Base-by-base conservation (phyloP, 2,329 filamentous ascomycete species). In the Colletotrichum sp. region DNA sequence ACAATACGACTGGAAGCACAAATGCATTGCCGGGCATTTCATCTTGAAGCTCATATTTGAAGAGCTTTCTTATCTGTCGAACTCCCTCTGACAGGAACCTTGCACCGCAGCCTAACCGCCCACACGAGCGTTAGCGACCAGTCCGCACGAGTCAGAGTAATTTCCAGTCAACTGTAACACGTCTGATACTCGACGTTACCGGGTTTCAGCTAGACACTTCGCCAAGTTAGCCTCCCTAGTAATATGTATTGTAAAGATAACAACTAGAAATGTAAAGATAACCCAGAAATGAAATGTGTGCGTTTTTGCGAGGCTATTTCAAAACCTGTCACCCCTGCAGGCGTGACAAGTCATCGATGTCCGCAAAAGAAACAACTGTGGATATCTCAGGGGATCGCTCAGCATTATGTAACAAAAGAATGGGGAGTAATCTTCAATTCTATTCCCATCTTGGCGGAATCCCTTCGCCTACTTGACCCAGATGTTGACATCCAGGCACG, bases 61-160 rank as follows among this genome's bases (percentile, higher is more conserved):
- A 7, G 44, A 21, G 44, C 10, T 49, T 49, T 49, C 10, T 13
- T 21, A 49, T 49, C 44, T 13, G n/a, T 49, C 44, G n/a, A 21
- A 8, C 0, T 21, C 0, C 44, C 44, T 49, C 44, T 49, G n/a
- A 13, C n/a, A 13, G 44, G 3, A 6, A 49, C 0, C n/a, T 21
- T 7, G 0, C n/a, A 0, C 44, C 44, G 1, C 10, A 49, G 10
- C 44, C n/a, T 49, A 21, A 2, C 5, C 44, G 2, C 1, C 9
- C 18, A 2, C 44, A 12, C 44, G 1, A 21, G 18, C 18, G 18
- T 0, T 0, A 49, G 5, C 6, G 18, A 49, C 44, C 44, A 21
- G n/a, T 49, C 1, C 10, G 3, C 44, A 49, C 44, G 44, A 49
- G 44, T 49, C 44, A 49, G 1, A 21, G 18, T 49, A 49, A 49